These are phyloP conservation scores for Articulospora tetracladia DNA, from an alignment of 495 filamentous ascomycete genomes.

Conservation along the genomic window DNA sequence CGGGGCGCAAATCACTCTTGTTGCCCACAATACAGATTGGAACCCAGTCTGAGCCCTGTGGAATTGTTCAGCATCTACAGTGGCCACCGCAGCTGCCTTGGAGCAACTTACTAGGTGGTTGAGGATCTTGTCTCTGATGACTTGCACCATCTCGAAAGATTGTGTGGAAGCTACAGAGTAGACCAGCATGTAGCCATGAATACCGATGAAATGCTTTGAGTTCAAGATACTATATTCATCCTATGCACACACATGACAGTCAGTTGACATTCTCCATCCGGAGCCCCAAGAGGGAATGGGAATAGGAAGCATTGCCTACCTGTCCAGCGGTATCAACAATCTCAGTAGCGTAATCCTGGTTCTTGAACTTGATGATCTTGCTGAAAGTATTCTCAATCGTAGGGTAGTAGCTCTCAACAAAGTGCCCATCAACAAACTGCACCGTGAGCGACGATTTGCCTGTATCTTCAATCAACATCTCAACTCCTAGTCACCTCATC, in stretches of 20 bases:
- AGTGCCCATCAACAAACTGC: slow-evolving; percentile 95
- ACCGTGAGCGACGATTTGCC: slow-evolving; percentile 98
- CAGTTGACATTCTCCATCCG: background rate
- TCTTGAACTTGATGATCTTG: slow-evolving; percentile 86
- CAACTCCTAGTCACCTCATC: background rate
- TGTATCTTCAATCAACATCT: slow-evolving; percentile 32
- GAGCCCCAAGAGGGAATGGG: too few species aligned
- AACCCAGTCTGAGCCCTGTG: slow-evolving; percentile 83
- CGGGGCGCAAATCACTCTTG: slow-evolving; percentile 88
- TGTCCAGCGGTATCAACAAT: slow-evolving; percentile 99
- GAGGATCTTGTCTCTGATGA: slow-evolving; percentile 94
- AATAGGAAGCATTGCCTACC: too few species aligned
- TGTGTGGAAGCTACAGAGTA: slow-evolving; percentile 91
- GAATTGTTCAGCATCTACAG: background rate
- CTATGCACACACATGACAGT: slow-evolving; percentile 37
- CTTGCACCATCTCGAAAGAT: slow-evolving; percentile 94
- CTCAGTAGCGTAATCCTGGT: slow-evolving; percentile 91
- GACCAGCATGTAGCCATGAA: slow-evolving; percentile 98
- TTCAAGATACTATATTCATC: slow-evolving; percentile 98
- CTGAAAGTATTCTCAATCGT: slow-evolving; percentile 99
- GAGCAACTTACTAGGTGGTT: slow-evolving; percentile 80
- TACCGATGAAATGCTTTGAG: slow-evolving; percentile 98
- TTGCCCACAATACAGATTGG: slow-evolving; percentile 95
- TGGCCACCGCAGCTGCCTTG: background rate
- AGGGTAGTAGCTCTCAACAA: slow-evolving; percentile 98